phyloP scores from a whole-genome alignment of 2,329 filamentous ascomycete genomes.

The Parastagonospora nodorum region DNA sequence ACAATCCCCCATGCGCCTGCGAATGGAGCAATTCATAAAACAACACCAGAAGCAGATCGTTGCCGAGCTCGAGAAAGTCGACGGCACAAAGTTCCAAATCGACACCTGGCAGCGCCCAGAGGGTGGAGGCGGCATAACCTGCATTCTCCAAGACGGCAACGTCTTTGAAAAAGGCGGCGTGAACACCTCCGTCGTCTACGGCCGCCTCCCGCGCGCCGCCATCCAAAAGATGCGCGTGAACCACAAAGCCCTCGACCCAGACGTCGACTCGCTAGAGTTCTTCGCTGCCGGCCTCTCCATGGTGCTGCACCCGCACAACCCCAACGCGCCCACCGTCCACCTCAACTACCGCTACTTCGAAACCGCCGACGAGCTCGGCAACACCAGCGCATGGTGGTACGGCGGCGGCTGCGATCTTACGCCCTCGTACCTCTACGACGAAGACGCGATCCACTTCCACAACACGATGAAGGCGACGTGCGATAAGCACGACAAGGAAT shows the following conservation, averaged over 20 bases:
- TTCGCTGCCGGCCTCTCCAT: constrained; percentile 93
- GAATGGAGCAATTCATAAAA: constrained; percentile 97
- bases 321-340: constrained; percentile 96
- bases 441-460: constrained; percentile 97
- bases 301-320: constrained; percentile 91
- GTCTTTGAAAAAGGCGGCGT: constrained; percentile 98
- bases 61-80: constrained; percentile 77
- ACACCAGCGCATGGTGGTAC: constrained; percentile 93
- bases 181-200: constrained; percentile 94
- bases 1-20: constrained; percentile 90
- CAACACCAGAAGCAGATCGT: constrained; percentile 90
- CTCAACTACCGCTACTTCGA: constrained; percentile 99
- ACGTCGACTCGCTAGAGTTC: constrained; percentile 85
- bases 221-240: constrained; percentile 85
- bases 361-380: constrained; percentile 83
- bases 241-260: constrained; percentile 84
- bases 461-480: constrained; percentile 89
- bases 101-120: constrained; percentile 88
- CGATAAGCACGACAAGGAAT: constrained; percentile 88
- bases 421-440: constrained; percentile 91
- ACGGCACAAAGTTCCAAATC: constrained; percentile 78
- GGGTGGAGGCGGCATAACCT: constrained; percentile 91
- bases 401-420: constrained; percentile 94
- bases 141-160: constrained; percentile 92
- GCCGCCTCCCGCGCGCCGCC: constrained; percentile 81